Percentiles rank a stretch among this genome's conserved stretches.
phyloP scores from a whole-genome alignment of 176 grass and related monocot species.

The Juncus inflexus region DNA sequence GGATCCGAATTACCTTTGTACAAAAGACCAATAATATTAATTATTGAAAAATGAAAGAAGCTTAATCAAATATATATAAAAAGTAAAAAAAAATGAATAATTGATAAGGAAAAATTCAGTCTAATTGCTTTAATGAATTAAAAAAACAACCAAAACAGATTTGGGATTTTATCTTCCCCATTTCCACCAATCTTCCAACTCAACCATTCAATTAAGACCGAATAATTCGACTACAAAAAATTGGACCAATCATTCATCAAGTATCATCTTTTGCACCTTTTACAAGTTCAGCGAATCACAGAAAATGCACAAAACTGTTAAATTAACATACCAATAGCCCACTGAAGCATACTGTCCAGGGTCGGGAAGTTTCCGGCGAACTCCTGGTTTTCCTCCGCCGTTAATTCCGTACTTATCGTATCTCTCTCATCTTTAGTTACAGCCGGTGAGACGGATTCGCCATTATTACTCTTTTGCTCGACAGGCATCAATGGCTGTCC shows the following conservation, averaged over 20 bases:
- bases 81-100: background rate
- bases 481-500: constrained; percentile 15
- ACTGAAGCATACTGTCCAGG: constrained; percentile 91
- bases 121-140: background rate
- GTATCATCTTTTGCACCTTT: background rate
- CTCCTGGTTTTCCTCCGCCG: constrained; percentile 52
- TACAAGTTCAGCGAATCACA: background rate
- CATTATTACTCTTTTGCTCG: constrained; percentile 34
- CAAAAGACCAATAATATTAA: constrained; percentile 12
- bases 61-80: background rate
- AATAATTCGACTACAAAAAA: constrained; percentile 2
- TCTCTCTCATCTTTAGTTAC: constrained; percentile 50
- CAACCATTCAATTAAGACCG: background rate
- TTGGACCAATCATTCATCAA: background rate
- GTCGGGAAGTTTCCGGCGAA: constrained; percentile 70
- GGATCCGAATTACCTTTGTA: constrained; percentile 84
- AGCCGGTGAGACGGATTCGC: constrained; percentile 34
- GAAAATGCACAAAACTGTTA: background rate
- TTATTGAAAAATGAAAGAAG: background rate
- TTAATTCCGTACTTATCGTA: constrained; percentile 23
- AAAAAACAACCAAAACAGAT: background rate
- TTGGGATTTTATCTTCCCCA: background rate
- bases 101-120: background rate
- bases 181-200: background rate
- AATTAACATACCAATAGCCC: constrained; percentile 67